Conservation (phyloP, 768 basidiomycete genomes). For the Podaxis carcinomalis region DNA sequence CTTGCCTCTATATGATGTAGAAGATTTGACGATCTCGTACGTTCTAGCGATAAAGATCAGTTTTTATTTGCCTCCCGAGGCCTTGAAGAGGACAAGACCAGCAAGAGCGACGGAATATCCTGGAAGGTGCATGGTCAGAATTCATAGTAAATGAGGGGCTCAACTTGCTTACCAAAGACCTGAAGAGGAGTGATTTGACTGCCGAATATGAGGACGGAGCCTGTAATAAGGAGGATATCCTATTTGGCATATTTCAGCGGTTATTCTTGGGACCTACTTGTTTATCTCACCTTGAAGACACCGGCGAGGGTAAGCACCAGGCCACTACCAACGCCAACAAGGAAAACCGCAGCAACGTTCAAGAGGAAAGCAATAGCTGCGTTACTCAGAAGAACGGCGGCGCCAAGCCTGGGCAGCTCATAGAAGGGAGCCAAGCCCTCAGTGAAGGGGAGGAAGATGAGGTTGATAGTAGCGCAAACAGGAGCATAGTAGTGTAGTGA, state of each 20-base stretch:
- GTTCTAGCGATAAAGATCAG: not conserved
- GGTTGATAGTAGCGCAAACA: slow-evolving; percentile 89
- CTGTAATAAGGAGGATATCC: slow-evolving; percentile 93
- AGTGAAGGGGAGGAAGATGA: slow-evolving; percentile 82
- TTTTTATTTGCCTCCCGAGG: slow-evolving; percentile 54
- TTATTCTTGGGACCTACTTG: not conserved
- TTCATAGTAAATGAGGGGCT: not conserved
- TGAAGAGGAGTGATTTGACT: slow-evolving; percentile 79
- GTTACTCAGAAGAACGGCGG: slow-evolving; percentile 73
- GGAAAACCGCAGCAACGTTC: slow-evolving; percentile 92
- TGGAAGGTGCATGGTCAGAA: slow-evolving; percentile 19
- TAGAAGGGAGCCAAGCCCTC: slow-evolving; percentile 88
- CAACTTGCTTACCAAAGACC: slow-evolving; percentile 56
- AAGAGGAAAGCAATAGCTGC: slow-evolving; percentile 84
- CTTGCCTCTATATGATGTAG: not conserved
- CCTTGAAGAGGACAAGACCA: slow-evolving; percentile 85
- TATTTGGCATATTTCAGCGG: slow-evolving; percentile 22
- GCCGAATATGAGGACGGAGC: slow-evolving; percentile 85
- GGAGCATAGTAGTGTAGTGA: slow-evolving; percentile 97
- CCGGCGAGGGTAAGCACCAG: slow-evolving; percentile 90
- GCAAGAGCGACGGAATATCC: slow-evolving; percentile 87
- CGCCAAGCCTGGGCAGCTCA: slow-evolving; percentile 61
- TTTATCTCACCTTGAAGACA: slow-evolving; percentile 74
- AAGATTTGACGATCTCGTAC: not conserved
- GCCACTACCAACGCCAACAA: slow-evolving; percentile 85